Base-by-base conservation (phyloP, 2,329 filamentous ascomycete genomes). In the Aureobasidium sp. region DNA sequence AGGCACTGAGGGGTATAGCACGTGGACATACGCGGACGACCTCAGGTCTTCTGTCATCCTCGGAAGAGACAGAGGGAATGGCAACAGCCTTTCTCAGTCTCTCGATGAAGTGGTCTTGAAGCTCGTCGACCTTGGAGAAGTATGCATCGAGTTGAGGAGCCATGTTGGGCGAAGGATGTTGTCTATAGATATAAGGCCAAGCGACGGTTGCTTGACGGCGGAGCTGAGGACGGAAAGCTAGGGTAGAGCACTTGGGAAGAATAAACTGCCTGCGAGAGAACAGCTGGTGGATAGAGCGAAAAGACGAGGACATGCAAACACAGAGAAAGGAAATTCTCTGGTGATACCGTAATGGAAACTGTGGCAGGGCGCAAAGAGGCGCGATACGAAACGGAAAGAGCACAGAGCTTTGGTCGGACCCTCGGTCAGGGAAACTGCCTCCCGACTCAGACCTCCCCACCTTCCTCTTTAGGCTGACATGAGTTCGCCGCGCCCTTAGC, bases 41-140 rank as follows among this genome's bases (percentile, higher is more conserved):
- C 82, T 99, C 92, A 61, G 87, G 87, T 63, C 94, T 87, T 71
- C 90, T 87, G 68, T 88, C 87, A 72, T 94, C 91, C 65, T 97
- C 92, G 51, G 93, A 90, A 37, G 93, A 97, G 73, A 99, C 83
- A 65, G 94, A 99, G 25, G 94, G 94, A 70, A 99, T 99, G 58
- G 92, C 93, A 63, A 99, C 94, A 60, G 94, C 94, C 76, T 92
- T 86, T 72, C 90, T 84, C 64, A 99, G 85, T 68, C 93, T 88
- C 69, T 95, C 88, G 76, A 96, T 95, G 78, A 96, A 97, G 72
- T 85, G 81, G 67, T 86, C 84, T 55, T 91, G 83, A 70, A 92
- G 81, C 73, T 78, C 78, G 76, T 97, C 91, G 69, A 96, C 91
- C 83, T 96, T 86, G 78, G 90, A 86, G 82, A 97, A 97, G 81